Evolutionary conservation across 768 basidiomycete species (phyloP).

Genomic region (Amyloporia xantha): DNA sequence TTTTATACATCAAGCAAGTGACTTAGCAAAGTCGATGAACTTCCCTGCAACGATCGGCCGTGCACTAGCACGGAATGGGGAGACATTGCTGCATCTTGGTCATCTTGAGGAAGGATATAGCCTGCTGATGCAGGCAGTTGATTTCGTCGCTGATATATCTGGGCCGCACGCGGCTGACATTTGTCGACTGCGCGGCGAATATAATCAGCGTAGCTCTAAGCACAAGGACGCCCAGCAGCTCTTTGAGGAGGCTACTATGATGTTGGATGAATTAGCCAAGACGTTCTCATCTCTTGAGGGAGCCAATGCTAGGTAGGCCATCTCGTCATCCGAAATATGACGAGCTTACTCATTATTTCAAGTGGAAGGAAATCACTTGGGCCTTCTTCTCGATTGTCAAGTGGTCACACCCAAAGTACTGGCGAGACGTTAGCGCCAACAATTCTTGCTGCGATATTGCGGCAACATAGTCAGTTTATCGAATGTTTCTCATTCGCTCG

Average conservation of each 20-base stretch:
- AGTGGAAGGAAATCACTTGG: slow-evolving; percentile 15
- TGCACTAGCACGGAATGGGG: slow-evolving; percentile 60
- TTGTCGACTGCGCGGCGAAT: slow-evolving; percentile 49
- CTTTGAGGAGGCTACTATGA: slow-evolving; percentile 48
- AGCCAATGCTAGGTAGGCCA: slow-evolving; percentile 33
- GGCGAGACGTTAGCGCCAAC: slow-evolving; percentile 53
- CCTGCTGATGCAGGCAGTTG: slow-evolving; percentile 44
- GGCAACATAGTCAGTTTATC: slow-evolving; percentile 54
- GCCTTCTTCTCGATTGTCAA: slow-evolving; percentile 8
- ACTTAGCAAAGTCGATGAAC: slow-evolving; percentile 62
- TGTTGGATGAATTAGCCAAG: slow-evolving; percentile 57
- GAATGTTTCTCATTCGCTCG: not conserved
- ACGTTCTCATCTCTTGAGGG: slow-evolving; percentile 49
- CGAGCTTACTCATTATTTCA: not conserved
- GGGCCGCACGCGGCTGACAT: slow-evolving; percentile 56
- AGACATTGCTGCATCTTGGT: slow-evolving; percentile 62
- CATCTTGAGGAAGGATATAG: slow-evolving; percentile 50
- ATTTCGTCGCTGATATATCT: slow-evolving; percentile 37
- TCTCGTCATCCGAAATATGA: not conserved
- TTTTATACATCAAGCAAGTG: slow-evolving; percentile 72
- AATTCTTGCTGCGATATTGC: slow-evolving; percentile 53
- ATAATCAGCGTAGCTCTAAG: slow-evolving; percentile 35
- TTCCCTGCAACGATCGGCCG: slow-evolving; percentile 59
- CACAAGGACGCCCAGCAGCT: slow-evolving; percentile 42
- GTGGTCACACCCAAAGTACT: slow-evolving; percentile 3